These are phyloP conservation scores for Cladosporium sp. DNA, from an alignment of 2,329 filamentous ascomycete genomes.

Conservation along the genomic window DNA sequence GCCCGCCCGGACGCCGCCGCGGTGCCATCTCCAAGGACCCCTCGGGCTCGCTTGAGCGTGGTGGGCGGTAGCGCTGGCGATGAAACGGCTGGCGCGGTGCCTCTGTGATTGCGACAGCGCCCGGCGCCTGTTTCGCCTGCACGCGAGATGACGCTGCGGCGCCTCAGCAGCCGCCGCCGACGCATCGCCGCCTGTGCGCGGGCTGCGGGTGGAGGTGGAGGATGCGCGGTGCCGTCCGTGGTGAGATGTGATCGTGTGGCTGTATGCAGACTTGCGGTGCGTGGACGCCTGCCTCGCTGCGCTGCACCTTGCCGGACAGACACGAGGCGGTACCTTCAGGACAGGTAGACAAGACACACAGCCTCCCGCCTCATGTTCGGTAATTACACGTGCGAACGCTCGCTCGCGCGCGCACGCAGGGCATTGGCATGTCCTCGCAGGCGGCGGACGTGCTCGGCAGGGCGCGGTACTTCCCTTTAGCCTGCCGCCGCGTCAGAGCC, in stretches of 20 bases:
- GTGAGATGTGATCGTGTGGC: too few relatives aligned
- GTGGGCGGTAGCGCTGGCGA: neutral
- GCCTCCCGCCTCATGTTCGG: too few relatives aligned
- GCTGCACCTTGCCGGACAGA: too few relatives aligned
- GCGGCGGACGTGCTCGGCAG: neutral
- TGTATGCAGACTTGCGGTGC: too few relatives aligned
- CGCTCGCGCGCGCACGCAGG: too few relatives aligned
- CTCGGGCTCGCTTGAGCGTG: neutral
- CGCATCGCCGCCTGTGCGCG: neutral
- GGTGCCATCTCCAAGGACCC: slow-evolving; percentile 5
- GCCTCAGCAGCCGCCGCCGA: neutral
- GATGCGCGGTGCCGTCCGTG: too few relatives aligned
- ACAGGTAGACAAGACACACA: too few relatives aligned
- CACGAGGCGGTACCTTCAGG: too few relatives aligned
- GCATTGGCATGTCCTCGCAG: too few relatives aligned
- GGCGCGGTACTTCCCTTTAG: slow-evolving; percentile 11
- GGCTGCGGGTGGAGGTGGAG: too few relatives aligned
- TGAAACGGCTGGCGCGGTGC: slow-evolving; percentile 9
- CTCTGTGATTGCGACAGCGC: slow-evolving; percentile 8
- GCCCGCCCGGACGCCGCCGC: neutral
- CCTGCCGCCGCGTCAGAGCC: slow-evolving; percentile 7
- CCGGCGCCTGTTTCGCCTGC: slow-evolving; percentile 4
- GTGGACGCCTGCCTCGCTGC: too few relatives aligned
- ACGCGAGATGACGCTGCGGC: slow-evolving; percentile 11
- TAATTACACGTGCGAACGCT: too few relatives aligned